Conservation (phyloP, 2,329 filamentous ascomycete genomes). For the Talaromyces marneffei region DNA sequence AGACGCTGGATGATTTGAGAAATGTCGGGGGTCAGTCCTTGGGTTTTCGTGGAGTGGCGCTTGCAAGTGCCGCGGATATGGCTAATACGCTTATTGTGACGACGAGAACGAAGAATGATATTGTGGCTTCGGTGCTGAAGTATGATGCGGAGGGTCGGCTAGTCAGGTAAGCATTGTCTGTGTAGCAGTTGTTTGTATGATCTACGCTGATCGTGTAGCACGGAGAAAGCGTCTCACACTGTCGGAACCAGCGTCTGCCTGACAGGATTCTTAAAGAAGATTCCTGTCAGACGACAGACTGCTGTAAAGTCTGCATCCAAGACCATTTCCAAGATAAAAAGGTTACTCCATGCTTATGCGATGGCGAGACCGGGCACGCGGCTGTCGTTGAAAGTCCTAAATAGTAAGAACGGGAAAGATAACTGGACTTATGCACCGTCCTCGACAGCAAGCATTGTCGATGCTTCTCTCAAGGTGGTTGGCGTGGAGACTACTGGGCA, state of each 20-base stretch:
- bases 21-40: constrained; percentile 52
- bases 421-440: constrained; percentile 59
- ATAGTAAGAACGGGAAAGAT: constrained; percentile 54
- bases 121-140: constrained; percentile 47
- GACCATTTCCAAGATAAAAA: constrained; percentile 47
- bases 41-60: constrained; percentile 60
- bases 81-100: constrained; percentile 48
- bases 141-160: constrained; percentile 49
- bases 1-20: constrained; percentile 50
- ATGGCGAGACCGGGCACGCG: constrained; percentile 53
- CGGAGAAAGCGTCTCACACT: constrained; percentile 47
- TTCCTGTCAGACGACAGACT: constrained; percentile 56
- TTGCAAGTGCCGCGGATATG: constrained; percentile 57
- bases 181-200: background rate
- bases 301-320: constrained; percentile 48
- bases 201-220: constrained; percentile 19
- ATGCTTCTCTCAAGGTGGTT: constrained; percentile 52
- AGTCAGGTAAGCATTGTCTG: constrained; percentile 29
- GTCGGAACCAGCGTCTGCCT: constrained; percentile 57
- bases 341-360: constrained; percentile 54
- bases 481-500: constrained; percentile 50
- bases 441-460: constrained; percentile 40
- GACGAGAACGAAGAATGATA: constrained; percentile 54
- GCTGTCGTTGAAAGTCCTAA: constrained; percentile 50
- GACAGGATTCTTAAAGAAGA: constrained; percentile 50